Base-by-base conservation (phyloP, 2,329 filamentous ascomycete species). In the Ceratocystis alfenasii region DNA sequence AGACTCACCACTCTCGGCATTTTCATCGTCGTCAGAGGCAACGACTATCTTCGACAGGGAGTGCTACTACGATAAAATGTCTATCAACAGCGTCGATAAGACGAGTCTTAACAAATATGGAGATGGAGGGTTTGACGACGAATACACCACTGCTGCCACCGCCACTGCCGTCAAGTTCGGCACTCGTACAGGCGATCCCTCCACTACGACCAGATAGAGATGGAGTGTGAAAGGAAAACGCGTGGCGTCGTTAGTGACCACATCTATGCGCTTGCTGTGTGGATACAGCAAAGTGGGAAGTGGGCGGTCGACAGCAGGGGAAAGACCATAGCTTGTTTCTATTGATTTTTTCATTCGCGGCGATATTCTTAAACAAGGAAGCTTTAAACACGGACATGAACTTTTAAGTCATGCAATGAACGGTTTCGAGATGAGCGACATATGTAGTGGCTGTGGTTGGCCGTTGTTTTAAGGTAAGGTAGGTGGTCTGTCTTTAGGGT, bases 21-120 rank as follows among this genome's bases (percentile, higher is more conserved):
- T 30, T 57, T 57, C 53, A 7, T 30, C 53, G 25, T 57, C 28
- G 5, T 57, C 53, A 1, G 53, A 57, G 17, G 53, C 22, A 33
- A 57, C 53, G 22, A 53, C 7, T 10, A 57, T 57, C 15, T 57
- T 57, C 30, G 53, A 57, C 12, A 57, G 30, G 7, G 28, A 17
- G 25, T 33, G 28, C 28, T 33, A 30, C 53, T 57, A 33, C 53
- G 53, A 57, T 17, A 10, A 12, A 2, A 30, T 57, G 7, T 33
- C 53, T 12, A n/a, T 17, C 12, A 30, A n/a, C 20, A n/a, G 28
- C 20, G 53, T 17, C 6, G 53, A 33, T 28, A 3, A 57, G 15
- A 33, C n/a, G 25, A 66, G 59, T 62, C 59, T 66, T 53, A 62
- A 41, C 33, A 62, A 28, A 5, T 45, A 62, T 5, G 59, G 41